Conservation (phyloP, 805 yeast species). For the Candida caryicola region DNA sequence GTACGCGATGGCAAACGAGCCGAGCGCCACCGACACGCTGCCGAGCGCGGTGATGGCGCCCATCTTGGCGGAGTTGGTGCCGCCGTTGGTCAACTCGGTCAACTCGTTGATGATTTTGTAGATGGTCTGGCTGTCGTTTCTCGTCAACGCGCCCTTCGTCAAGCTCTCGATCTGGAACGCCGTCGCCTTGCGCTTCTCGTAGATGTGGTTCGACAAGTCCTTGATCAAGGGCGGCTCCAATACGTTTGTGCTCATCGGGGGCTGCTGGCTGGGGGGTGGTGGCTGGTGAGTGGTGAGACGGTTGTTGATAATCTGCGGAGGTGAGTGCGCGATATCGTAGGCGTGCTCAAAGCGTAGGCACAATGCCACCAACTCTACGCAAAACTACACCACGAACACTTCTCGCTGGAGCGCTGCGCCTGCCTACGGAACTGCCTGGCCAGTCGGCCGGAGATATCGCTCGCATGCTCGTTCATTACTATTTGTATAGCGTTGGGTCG, state of each 20-base stretch:
- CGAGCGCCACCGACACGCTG: conserved; percentile 91
- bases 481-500: too few relatives aligned
- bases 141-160: conserved; percentile 64
- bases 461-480: too few relatives aligned
- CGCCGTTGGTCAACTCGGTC: conserved; percentile 74
- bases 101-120: conserved; percentile 68
- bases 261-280: too few relatives aligned
- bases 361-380: too few relatives aligned
- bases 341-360: too few relatives aligned
- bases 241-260: conserved; percentile 16
- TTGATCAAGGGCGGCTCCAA: conserved; percentile 37
- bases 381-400: too few relatives aligned
- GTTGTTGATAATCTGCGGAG: too few relatives aligned
- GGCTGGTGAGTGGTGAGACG: too few relatives aligned
- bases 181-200: conserved; percentile 46
- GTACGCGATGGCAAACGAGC: conserved; percentile 75
- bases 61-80: conserved; percentile 67
- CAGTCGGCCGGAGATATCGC: too few relatives aligned
- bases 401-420: too few relatives aligned
- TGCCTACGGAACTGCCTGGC: too few relatives aligned
- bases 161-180: conserved; percentile 69
- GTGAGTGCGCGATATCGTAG: too few relatives aligned
- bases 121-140: conserved; percentile 59
- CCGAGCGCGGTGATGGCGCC: conserved; percentile 97
- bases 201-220: conserved; percentile 44